Base-by-base conservation (phyloP, 148 eudicot species). In the Polygonum maritimum region DNA sequence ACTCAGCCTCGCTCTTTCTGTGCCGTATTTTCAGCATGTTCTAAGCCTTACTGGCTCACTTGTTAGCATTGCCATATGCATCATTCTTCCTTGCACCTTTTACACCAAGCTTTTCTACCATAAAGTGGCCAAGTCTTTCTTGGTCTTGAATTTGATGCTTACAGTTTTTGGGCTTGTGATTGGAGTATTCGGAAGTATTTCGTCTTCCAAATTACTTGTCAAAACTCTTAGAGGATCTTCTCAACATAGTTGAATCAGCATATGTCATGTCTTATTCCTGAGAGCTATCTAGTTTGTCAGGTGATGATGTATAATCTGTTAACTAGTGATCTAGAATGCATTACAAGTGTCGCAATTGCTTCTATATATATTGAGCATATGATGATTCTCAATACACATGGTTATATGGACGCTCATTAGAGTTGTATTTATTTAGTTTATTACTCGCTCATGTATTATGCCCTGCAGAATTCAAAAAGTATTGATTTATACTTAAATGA, bases 11-110 rank as follows among this genome's bases (percentile, higher is more conserved):
- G 91, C 97, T 49, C 91, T 90, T 31, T 79, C 85, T 0, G 94
- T 92, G 47, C 97, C 97, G 7, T 92, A 90, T 77, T 92, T 92
- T 58, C 89, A 87, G 84, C 67, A 87, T 19, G 86, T 92, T 75
- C 87, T 90, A 18, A 18, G 74, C 82, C 89, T 91, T 49, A 88
- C 97, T 0, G 94, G 97, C 55, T 91, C 94, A n/a, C 82, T 91
- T 31, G 89, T 91, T 26, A 88, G 89, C 71, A 83, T 83, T 47
- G 87, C 81, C 21, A 85, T 91, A 75, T 82, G 87, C 80, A 78
- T 89, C 48, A 81, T 91, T 70, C 74, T 89, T 3, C 97, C 97
- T 0, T 88, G 88, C 52, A 85, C 80, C 35, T 91, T 89, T 79
- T 87, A 91, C 79, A 81, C 76, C 22, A 89, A 89, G 88, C 83